These are phyloP conservation scores for Pluteus cervinus DNA, from an alignment of 768 basidiomycete species.

Conservation along the genomic window DNA sequence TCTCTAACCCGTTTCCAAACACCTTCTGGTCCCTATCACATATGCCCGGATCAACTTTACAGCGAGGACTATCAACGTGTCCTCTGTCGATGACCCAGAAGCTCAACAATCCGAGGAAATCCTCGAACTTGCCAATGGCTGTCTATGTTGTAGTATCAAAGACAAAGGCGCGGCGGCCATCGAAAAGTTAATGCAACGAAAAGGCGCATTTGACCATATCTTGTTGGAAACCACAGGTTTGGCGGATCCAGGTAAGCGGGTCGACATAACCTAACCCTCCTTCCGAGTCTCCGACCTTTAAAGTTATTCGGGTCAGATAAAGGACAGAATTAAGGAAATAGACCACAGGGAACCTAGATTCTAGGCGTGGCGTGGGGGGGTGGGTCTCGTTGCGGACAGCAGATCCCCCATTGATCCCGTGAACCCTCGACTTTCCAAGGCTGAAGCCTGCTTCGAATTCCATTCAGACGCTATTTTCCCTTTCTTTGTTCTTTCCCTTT, in stretches of 20 bases:
- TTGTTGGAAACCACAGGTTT: slow-evolving; percentile 93
- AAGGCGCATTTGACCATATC: slow-evolving; percentile 91
- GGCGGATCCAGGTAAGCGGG: slow-evolving; percentile 85
- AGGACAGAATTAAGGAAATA: no score
- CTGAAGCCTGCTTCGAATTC: no score
- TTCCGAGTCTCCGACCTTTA: background rate
- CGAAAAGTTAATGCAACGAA: slow-evolving; percentile 82
- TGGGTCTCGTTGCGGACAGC: no score
- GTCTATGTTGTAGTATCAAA: slow-evolving; percentile 97
- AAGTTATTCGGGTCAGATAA: no score
- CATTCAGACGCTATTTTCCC: no score
- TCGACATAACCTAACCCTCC: no score
- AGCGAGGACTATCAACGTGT: slow-evolving; percentile 86
- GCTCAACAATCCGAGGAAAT: slow-evolving; percentile 75
- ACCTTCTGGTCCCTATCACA: slow-evolving; percentile 1
- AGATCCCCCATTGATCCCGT: no score
- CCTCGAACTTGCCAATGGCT: slow-evolving; percentile 92
- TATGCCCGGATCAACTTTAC: slow-evolving; percentile 7
- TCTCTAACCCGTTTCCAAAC: background rate
- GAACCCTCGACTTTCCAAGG: no score
- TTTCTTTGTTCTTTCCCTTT: no score
- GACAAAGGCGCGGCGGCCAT: slow-evolving; percentile 92
- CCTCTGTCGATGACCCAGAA: slow-evolving; percentile 56
- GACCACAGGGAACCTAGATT: no score
- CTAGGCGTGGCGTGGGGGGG: no score